These are phyloP conservation scores for Phytophthora lateralis DNA, from an alignment of 352 stramenopile genomes.

Conservation along the genomic window DNA sequence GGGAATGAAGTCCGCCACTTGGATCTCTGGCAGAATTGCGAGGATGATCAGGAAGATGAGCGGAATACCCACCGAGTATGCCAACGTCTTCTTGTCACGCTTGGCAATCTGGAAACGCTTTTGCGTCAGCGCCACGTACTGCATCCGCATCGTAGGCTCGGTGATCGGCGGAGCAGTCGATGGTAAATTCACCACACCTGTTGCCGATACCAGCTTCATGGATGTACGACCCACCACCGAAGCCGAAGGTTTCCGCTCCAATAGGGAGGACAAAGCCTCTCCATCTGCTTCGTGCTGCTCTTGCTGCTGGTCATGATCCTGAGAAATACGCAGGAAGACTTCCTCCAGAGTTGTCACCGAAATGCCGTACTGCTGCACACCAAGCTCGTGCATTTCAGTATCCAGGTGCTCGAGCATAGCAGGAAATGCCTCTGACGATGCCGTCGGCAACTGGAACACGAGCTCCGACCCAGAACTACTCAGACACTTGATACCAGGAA, in stretches of 20 bases:
- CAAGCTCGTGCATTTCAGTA: constrained; percentile 39
- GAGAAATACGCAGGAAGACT: constrained; percentile 93
- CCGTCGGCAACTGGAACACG: constrained; percentile 92
- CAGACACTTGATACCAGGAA: constrained; percentile 76
- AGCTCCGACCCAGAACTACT: constrained; percentile 94
- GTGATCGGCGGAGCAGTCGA: constrained; percentile 6
- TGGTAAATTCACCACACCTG: constrained; percentile 10
- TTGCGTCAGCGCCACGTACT: constrained; percentile 51
- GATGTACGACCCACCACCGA: constrained; percentile 8
- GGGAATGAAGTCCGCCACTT: constrained; percentile 57
- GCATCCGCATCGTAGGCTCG: constrained; percentile 39
- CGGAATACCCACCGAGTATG: constrained; percentile 63
- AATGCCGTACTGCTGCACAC: constrained; percentile 94
- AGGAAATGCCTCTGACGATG: constrained; percentile 84
- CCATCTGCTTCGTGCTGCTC: background rate
- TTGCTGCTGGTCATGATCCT: constrained; percentile 44
- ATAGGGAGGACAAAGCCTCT: background rate
- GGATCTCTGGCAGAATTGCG: constrained; percentile 52
- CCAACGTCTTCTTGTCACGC: constrained; percentile 61
- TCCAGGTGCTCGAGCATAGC: constrained; percentile 91
- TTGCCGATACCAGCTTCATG: constrained; percentile 13
- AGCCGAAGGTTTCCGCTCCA: constrained; percentile 16
- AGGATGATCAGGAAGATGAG: constrained; percentile 66
- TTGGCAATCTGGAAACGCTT: constrained; percentile 72
- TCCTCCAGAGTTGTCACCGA: constrained; percentile 99